A percentile compares a stretch with the other conserved stretches of the same genome.
Conservation (phyloP, 2,329 filamentous ascomycete species). For the Fusarium nisikadoi region DNA sequence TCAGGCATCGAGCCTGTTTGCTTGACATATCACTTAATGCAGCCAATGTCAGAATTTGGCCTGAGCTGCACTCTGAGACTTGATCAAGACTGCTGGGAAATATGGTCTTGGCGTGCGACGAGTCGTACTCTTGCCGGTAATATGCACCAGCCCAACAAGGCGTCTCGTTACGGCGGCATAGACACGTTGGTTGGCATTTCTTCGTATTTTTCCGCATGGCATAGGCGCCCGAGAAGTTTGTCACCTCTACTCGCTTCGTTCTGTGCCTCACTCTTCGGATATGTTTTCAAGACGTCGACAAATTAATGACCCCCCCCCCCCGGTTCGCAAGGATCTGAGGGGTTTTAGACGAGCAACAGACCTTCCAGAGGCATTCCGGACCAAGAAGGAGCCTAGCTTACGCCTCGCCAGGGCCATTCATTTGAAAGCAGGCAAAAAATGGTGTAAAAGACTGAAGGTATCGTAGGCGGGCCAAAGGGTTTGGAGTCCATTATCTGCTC, state of each 20-base stretch:
- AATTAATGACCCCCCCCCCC: not conserved
- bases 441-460: not conserved
- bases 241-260: not conserved
- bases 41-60: slow-evolving; percentile 4
- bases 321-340: not conserved
- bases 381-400: not conserved
- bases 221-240: not conserved
- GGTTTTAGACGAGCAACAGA: not conserved
- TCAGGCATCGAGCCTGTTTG: slow-evolving; percentile 26
- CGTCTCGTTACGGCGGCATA: not conserved
- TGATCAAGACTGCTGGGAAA: slow-evolving; percentile 8
- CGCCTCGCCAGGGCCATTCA: not conserved
- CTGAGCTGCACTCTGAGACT: not conserved
- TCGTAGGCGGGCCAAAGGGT: not conserved
- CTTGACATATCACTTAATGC: slow-evolving; percentile 16
- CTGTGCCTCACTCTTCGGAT: not conserved
- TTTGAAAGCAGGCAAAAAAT: slow-evolving; percentile 3
- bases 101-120: slow-evolving; percentile 2
- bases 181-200: not conserved
- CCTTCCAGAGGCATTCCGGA: not conserved
- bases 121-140: slow-evolving; percentile 1
- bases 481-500: not conserved
- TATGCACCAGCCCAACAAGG: not conserved
- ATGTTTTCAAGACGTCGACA: not conserved
- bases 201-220: not conserved